Conservation (phyloP, 345 rosid species). For the Atalantia buxifolia region DNA sequence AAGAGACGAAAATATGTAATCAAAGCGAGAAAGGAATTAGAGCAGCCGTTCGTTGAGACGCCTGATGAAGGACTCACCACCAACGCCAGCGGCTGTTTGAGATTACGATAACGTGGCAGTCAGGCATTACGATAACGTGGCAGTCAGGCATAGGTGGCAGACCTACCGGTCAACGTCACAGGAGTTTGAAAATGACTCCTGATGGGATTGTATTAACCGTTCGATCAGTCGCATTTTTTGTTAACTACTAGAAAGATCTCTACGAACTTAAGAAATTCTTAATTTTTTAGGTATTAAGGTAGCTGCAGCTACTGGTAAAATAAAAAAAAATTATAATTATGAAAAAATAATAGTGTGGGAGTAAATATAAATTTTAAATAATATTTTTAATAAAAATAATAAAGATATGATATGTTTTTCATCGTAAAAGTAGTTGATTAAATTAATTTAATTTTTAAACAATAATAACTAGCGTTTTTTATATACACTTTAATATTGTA, state of each 20-base stretch:
- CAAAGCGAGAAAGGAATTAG: neutral
- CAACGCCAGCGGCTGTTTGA: neutral
- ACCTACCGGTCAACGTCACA: neutral
- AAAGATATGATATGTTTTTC: too few relatives aligned
- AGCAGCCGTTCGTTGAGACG: conserved; percentile 10
- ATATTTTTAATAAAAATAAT: too few relatives aligned
- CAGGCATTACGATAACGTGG: conserved; percentile 9
- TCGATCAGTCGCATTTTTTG: conserved; percentile 16
- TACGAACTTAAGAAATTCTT: too few relatives aligned
- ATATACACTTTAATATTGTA: fast-evolving
- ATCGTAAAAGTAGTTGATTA: too few relatives aligned
- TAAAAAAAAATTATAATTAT: too few relatives aligned
- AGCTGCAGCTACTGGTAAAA: too few relatives aligned
- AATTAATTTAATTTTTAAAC: too few relatives aligned
- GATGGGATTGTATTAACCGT: conserved; percentile 32
- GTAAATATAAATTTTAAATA: too few relatives aligned
- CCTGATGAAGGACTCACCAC: conserved; percentile 17
- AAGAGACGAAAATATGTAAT: neutral
- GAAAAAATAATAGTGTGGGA: too few relatives aligned
- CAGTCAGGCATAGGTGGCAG: neutral
- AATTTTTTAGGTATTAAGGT: too few relatives aligned
- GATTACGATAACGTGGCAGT: conserved; percentile 10
- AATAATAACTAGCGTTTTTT: fast-evolving
- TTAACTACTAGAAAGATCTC: neutral
- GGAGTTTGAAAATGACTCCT: neutral